Conservation (phyloP, 768 basidiomycete genomes). For the Kwoniella shandongensis region DNA sequence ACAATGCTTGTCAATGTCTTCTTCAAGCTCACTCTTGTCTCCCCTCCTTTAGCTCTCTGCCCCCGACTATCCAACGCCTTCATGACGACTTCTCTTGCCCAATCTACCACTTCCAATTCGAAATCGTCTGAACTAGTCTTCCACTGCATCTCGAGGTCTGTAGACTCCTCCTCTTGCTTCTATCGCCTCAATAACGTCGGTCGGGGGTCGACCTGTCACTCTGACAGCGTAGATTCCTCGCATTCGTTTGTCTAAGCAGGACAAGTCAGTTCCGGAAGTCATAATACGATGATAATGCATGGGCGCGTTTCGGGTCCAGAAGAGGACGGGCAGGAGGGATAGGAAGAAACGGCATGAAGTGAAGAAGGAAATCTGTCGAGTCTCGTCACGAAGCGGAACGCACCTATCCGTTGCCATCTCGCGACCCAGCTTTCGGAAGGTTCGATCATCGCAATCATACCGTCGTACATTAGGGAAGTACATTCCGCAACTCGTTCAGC, state of each 20-base stretch:
- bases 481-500: constrained; percentile 78
- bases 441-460: constrained; percentile 80
- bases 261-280: background rate
- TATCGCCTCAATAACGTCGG: constrained; percentile 45
- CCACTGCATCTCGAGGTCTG: constrained; percentile 40
- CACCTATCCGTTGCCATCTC: constrained; percentile 91
- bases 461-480: constrained; percentile 91
- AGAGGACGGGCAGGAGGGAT: no score
- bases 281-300: no score
- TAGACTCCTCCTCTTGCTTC: constrained; percentile 40
- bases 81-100: no score
- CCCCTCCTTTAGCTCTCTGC: no score
- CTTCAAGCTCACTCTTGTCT: no score
- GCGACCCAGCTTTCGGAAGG: constrained; percentile 92
- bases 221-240: constrained; percentile 92
- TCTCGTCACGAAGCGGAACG: constrained; percentile 48
- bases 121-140: constrained; percentile 37
- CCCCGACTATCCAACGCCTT: no score
- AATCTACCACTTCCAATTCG: no score
- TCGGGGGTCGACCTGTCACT: constrained; percentile 52
- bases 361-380: background rate
- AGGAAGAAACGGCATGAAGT: background rate
- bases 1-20: no score
- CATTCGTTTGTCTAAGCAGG: constrained; percentile 74
- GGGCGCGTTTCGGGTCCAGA: no score